Percentiles rank a stretch among this genome's conserved stretches.
These are phyloP conservation scores for Avicennia marina DNA, from an alignment of 257 asterid species.

Conservation along the genomic window DNA sequence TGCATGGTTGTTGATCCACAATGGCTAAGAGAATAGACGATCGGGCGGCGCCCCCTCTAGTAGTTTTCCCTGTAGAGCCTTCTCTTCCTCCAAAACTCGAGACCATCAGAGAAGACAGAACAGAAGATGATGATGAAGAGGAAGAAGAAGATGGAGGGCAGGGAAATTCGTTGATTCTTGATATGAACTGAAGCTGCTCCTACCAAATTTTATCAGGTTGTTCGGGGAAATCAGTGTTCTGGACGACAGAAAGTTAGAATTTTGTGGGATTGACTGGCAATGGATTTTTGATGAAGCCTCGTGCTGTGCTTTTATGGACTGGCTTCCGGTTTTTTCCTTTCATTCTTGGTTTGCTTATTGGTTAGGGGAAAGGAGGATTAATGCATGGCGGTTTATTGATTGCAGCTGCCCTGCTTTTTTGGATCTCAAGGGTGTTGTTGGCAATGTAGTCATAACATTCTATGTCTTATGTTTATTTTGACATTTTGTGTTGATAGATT, in stretches of 20 bases:
- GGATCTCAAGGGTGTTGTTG: not conserved
- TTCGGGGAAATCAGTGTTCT: not conserved
- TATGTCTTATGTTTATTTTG: too few species aligned
- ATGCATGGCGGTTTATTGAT: too few species aligned
- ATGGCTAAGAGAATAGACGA: conserved; percentile 36
- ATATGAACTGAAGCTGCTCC: conserved; percentile 8
- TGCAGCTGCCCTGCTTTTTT: conserved; percentile 1
- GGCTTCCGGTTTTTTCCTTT: not conserved
- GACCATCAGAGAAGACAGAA: conserved; percentile 43
- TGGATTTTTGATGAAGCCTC: not conserved
- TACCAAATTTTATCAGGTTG: not conserved
- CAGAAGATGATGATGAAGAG: too few species aligned
- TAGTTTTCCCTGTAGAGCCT: conserved; percentile 26
- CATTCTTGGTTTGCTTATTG: not conserved
- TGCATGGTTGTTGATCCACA: too few species aligned
- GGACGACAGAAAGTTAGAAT: not conserved
- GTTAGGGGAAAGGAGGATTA: not conserved
- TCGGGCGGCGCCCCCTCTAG: conserved; percentile 43
- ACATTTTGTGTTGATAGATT: too few species aligned
- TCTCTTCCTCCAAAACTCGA: conserved; percentile 45
- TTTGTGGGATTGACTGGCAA: not conserved
- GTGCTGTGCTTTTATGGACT: too few species aligned
- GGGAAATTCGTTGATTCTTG: conserved; percentile 6
- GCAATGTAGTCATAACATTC: too few species aligned
- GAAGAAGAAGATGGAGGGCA: conserved; percentile 17